Percentiles rank a stretch among this genome's conserved stretches.
Conservation (phyloP, 805 yeast species). For the Brettanomyces nanus region DNA sequence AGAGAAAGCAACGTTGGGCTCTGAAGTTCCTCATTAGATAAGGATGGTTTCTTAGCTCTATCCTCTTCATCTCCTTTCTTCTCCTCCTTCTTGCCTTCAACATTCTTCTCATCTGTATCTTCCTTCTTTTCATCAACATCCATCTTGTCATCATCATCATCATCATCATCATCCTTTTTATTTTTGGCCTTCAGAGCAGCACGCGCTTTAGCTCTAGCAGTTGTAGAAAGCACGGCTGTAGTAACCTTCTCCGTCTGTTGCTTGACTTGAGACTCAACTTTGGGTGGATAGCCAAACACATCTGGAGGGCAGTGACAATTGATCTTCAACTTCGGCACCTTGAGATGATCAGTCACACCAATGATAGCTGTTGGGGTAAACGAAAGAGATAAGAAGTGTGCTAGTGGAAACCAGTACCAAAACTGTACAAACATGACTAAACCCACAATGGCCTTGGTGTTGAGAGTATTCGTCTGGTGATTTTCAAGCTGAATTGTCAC, state of each 20-base stretch:
- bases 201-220: conserved; percentile 89
- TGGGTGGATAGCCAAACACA: conserved; percentile 83
- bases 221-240: conserved; percentile 90
- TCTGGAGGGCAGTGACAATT: conserved; percentile 77
- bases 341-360: conserved; percentile 79
- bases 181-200: conserved; percentile 52
- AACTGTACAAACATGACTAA: conserved; percentile 82
- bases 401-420: conserved; percentile 98
- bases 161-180: conserved; percentile 39
- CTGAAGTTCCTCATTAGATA: conserved; percentile 17
- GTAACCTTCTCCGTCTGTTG: conserved; percentile 84
- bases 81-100: conserved; percentile 9
- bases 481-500: conserved; percentile 91
- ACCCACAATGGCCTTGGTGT: conserved; percentile 88
- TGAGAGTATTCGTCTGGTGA: conserved; percentile 79
- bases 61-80: conserved; percentile 16
- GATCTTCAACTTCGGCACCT: conserved; percentile 75
- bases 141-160: conserved; percentile 12
- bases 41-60: not conserved
- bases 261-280: conserved; percentile 66
- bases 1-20: conserved; percentile 31
- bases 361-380: conserved; percentile 87
- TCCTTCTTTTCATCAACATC: conserved; percentile 33
- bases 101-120: conserved; percentile 32
- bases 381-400: conserved; percentile 87